Evolutionary conservation across 2,329 filamentous ascomycete genomes (phyloP), one percentile per base, ranked within the genome.

Genomic region (Pseudopithomyces maydicus): DNA sequence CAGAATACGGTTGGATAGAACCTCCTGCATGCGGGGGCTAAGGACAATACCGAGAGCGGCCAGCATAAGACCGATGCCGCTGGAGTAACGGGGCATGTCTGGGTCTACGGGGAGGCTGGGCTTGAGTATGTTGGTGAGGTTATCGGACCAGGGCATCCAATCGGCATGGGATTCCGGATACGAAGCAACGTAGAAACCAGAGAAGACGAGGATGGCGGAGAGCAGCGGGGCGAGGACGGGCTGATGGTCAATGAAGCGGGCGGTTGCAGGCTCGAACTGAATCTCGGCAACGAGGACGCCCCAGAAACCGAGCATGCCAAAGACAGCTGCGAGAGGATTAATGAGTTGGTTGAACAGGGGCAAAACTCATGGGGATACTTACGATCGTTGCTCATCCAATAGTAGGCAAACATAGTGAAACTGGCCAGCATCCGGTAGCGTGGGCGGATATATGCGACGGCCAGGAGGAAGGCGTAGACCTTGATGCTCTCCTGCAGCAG

Each of bases 211-310:
- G 20, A 52, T 29, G 38, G 55, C 50, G 29, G 55, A 52, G 44
- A 57, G 32, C n/a, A 53, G 29, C 20, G 49, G 26, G 23, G 49
- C 49, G 49, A 49, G 23, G 29, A 57, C 29, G 20, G 35, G 36
- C 22, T 53, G 55, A n/a, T 47, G 20, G 29, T 45, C 36, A 45
- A 57, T 43, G 49, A 57, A 57, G 38, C 43, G 49, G 26, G 36
- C 44, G 43, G 55, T 53, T 7, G 43, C 51, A 39, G 50, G 48
- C 35, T 57, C 49, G 42, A 57, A 48, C 23, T 57, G 55, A 36
- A 57, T 36, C 36, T 57, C 55, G 22, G 55, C 55, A 32, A 57
- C 46, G 44, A 57, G 47, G 44, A 57, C 50, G 38, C 55, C 55
- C 35, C 45, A 57, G 39, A 57, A 57, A n/a, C 55, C 55, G 42